Percentiles rank a stretch among this genome's conserved stretches.
phyloP scores from a whole-genome alignment of 2,329 filamentous ascomycete genomes.

The Botrytis paeoniae region DNA sequence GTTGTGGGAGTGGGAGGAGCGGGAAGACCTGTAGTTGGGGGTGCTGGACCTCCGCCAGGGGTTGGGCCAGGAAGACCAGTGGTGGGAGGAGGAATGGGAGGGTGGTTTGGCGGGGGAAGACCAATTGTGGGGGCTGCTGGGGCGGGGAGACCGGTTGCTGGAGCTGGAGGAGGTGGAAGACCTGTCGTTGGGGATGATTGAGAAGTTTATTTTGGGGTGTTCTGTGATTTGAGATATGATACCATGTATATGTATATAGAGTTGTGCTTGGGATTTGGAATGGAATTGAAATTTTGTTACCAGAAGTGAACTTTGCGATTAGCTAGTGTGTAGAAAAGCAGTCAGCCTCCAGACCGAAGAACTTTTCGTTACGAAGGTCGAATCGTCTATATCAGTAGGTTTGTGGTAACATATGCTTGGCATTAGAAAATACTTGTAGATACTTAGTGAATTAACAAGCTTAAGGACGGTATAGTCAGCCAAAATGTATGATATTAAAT shows the following conservation, averaged over 20 bases:
- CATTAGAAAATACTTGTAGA: not conserved
- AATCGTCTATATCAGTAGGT: not conserved
- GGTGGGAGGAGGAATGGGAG: not conserved
- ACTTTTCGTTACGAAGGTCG: not conserved
- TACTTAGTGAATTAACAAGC: not conserved
- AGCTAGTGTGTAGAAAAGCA: not conserved
- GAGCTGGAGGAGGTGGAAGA: not conserved
- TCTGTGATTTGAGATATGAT: not conserved
- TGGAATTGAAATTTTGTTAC: not conserved
- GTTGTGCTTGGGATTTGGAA: not conserved
- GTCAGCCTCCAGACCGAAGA: not conserved
- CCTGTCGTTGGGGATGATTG: not conserved
- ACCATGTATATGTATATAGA: not conserved
- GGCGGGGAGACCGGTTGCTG: not conserved
- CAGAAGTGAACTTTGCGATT: not conserved
- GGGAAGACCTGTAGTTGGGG: not conserved
- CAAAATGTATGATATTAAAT: not conserved
- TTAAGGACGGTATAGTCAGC: not conserved
- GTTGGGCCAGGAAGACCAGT: not conserved
- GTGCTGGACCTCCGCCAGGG: not conserved
- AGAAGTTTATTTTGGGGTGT: not conserved
- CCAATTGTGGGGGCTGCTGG: not conserved
- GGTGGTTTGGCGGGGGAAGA: no score
- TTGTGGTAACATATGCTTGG: not conserved
- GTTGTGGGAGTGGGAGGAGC: not conserved